Percentiles rank a stretch among this genome's conserved stretches.
These are phyloP conservation scores for Actinomucor elegans DNA, from an alignment of 371 early-diverging fungal genomes.

Conservation along the genomic window DNA sequence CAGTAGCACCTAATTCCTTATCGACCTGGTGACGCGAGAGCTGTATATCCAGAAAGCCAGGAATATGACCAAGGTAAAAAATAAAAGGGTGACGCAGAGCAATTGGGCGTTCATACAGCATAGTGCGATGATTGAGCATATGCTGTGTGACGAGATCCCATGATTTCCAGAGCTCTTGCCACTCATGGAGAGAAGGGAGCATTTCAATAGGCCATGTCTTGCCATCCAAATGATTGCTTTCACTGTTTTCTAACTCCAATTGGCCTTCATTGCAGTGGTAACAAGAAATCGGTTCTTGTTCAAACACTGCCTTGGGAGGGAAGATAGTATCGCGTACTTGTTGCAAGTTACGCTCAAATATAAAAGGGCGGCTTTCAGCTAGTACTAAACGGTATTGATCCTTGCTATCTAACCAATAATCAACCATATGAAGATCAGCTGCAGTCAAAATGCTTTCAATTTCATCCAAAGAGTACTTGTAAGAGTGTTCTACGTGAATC, in stretches of 20 bases:
- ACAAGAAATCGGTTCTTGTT: conserved; percentile 17
- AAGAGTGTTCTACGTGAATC: conserved; percentile 87
- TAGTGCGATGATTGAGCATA: conserved; percentile 57
- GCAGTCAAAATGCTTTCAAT: conserved; percentile 55
- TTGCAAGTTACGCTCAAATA: conserved; percentile 34
- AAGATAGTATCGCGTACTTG: conserved; percentile 12
- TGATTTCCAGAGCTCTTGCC: conserved; percentile 76
- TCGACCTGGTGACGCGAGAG: conserved; percentile 61
- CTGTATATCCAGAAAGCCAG: conserved; percentile 85
- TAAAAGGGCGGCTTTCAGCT: conserved; percentile 71
- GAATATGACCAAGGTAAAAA: conserved; percentile 91
- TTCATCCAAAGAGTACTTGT: conserved; percentile 76
- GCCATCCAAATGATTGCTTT: conserved; percentile 1
- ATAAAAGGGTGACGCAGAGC: conserved; percentile 85
- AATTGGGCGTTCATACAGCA: conserved; percentile 75
- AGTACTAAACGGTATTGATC: conserved; percentile 72
- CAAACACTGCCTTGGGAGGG: conserved; percentile 6
- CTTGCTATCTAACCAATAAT: conserved; percentile 64
- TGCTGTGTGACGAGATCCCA: conserved; percentile 75
- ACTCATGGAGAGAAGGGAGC: conserved; percentile 64
- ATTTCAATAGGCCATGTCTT: conserved; percentile 23
- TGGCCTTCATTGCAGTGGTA: conserved; percentile 11
- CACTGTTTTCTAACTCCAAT: not conserved
- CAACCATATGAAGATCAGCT: conserved; percentile 54
- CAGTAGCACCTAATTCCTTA: conserved; percentile 25